Base-by-base conservation (phyloP, 139 green algal genomes). In the Coelastrella sp. region DNA sequence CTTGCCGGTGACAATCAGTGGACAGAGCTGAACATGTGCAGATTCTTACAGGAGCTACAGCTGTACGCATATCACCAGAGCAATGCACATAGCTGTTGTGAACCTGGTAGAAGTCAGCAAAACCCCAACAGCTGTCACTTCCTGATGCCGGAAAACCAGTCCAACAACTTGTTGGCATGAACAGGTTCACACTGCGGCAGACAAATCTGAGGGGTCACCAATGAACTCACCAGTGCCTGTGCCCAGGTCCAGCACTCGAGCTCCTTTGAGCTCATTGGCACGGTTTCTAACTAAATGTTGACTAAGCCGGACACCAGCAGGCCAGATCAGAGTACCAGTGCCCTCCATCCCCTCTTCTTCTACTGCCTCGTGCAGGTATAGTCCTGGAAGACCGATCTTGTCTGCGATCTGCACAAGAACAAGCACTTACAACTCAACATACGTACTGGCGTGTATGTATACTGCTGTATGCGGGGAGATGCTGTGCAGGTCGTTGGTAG, bases 301-400 rank as follows among this genome's bases (percentile, higher is more conserved):
- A 30, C 48, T 59, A 21, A 86, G 66, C 8, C 66, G 66, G 9
- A 79, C 66, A 17, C 80, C 80, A 8, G 80, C 45, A 23, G 48
- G 11, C 80, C 80, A 86, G 35, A 86, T 78, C 34, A 86, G 48
- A 8, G 48, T 68, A n/a, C 80, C 80, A 17, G 80, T 86, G 48
- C 66, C 66, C 66, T 86, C 64, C 11, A 67, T 37, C 6, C 15
- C 30, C 45, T 79, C 80, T 19, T 86, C 80, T 35, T 79, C 80
- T 8, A 79, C 80, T 60, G 37, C 45, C 27, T 86, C 80, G 32
- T 79, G 80, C 13, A 86, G 27, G 45, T 79, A 19, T 48, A 86
- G 45, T 11, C 66, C 66, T 8, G 80, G 80, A 15, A 86, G 25
- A 34, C 80, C 80, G n/a, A 86, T 79, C 66, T 79, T 78, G 40